A percentile compares a stretch with the other conserved stretches of the same genome.
phyloP scores from a whole-genome alignment of 1,284 basidiomycete species.

The Ceratobasidium sp. region DNA sequence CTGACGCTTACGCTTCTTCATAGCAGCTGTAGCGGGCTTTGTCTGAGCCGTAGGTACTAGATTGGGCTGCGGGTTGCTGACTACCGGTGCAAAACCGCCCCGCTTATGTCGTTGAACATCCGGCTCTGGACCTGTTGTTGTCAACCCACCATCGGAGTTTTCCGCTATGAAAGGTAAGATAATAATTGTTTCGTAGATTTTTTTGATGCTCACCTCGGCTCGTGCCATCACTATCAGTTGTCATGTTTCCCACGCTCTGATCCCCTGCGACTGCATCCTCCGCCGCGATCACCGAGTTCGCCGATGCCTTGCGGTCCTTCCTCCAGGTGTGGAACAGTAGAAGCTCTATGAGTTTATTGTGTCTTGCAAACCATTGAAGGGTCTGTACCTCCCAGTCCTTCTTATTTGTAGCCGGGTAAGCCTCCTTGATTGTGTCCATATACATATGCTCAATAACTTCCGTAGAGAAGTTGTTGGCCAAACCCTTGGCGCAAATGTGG shows the following conservation, averaged over 20 bases:
- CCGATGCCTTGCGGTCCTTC: too few species aligned
- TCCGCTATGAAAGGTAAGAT: too few species aligned
- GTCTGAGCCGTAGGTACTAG: background rate
- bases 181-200: too few species aligned
- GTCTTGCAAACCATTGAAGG: background rate
- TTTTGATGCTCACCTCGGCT: too few species aligned
- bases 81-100: background rate
- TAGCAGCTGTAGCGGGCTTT: background rate
- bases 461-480: conserved; percentile 7
- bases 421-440: conserved; percentile 15
- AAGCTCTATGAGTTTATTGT: background rate
- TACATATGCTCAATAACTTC: conserved; percentile 3
- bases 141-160: too few species aligned
- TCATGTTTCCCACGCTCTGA: too few species aligned
- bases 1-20: conserved; percentile 10
- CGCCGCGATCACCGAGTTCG: too few species aligned
- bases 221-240: too few species aligned
- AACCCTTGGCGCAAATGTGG: background rate
- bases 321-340: background rate
- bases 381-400: conserved; percentile 18
- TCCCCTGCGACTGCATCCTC: too few species aligned
- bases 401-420: background rate
- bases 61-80: background rate
- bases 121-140: too few species aligned
- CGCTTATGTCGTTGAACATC: background rate